These are phyloP conservation scores for Nectriaceae sp. DNA, from an alignment of 2,329 filamentous ascomycete genomes.

Conservation along the genomic window DNA sequence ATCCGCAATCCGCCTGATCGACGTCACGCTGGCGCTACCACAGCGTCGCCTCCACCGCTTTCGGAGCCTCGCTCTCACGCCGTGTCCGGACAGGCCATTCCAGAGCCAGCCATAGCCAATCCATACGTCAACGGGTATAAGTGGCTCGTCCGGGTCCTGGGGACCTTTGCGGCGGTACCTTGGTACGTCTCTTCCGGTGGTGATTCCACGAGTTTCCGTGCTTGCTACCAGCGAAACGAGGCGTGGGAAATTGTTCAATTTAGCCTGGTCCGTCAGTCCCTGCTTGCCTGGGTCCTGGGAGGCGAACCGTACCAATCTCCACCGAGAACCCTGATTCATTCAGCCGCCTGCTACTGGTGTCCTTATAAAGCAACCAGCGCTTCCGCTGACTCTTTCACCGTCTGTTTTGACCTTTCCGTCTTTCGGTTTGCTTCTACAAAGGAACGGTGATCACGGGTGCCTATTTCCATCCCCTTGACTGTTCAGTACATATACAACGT, in stretches of 20 bases:
- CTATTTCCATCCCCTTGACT: background rate
- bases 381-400: conserved; percentile 18
- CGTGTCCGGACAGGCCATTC: conserved; percentile 23
- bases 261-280: background rate
- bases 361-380: conserved; percentile 25
- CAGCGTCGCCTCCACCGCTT: conserved; percentile 29
- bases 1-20: conserved; percentile 23
- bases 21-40: conserved; percentile 20
- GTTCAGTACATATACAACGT: background rate
- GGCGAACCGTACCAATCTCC: conserved; percentile 26
- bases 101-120: conserved; percentile 1
- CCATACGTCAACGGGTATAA: background rate
- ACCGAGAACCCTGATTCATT: conserved; percentile 32
- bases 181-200: background rate
- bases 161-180: background rate
- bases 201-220: background rate
- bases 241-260: background rate
- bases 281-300: conserved; percentile 9
- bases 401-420: conserved; percentile 19
- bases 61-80: conserved; percentile 28
- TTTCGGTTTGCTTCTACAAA: conserved; percentile 7
- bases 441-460: background rate
- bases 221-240: background rate
- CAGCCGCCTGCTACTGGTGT: conserved; percentile 26
- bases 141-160: background rate